Base-by-base conservation (phyloP, 2,329 filamentous ascomycete genomes). In the Apiospora kogelbergensis region DNA sequence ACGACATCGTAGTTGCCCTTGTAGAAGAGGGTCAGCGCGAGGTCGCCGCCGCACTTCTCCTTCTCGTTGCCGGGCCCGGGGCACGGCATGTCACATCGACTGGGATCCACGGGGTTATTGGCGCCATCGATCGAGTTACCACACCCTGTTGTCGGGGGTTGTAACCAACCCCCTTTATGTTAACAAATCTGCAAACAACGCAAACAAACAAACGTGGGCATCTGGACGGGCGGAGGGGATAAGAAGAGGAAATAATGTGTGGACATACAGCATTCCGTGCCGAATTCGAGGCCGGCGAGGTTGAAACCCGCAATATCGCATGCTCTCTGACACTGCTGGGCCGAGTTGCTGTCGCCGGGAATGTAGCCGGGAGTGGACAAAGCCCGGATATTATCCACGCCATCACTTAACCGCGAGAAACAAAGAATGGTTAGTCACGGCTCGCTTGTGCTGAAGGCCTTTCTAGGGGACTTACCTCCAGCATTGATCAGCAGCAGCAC, bases 211-310 rank as follows among this genome's bases (percentile, higher is more conserved):
- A 57, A 20, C 30, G 24, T 13, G 48, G 24, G 13, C 1, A 53
- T 24, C 24, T 46, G 44, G 44, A 26, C 24, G 44, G 44, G 1
- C 11, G n/a, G n/a, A n/a, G n/a, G n/a, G n/a, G 15, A 22, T 15
- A 42, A 15, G 40, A 42, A 15, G 11, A 15, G 11, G 3, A 17
- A 15, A 2, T 10, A 10, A 15, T 4, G 6, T 17, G 24, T 42
- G 11, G 26, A 64, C 63, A 24, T 64, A 64, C 71, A 80, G 69
- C 81, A 83, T 71, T 83, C 78, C 7, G 67, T 70, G 9, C 72
- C 74, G 67, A 78, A 80, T 70, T 82, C 79, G 26, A 79, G 73
- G 26, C 80, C 81, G 65, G 81, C 82, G 69, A 76, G 81, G 53
- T 73, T 69, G 70, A 78, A 82, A n/a, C 70, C 74, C n/a, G 70